Percentiles rank a stretch among this genome's conserved stretches.
Evolutionary conservation across 768 basidiomycete genomes (phyloP).

Genomic region (Filobasidium wieringae): DNA sequence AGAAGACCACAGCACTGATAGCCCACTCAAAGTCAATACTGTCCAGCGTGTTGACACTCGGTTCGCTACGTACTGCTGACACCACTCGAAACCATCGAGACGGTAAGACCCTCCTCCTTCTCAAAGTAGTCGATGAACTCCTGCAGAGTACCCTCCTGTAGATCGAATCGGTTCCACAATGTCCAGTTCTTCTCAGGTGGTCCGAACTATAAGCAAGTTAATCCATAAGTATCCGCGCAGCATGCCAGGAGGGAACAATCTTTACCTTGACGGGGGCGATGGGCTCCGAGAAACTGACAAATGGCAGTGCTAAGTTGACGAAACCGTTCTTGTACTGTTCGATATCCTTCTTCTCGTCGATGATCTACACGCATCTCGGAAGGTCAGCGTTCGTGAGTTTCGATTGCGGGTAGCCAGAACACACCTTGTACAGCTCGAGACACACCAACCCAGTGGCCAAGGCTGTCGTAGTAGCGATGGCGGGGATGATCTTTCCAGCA

Average conservation of each 20-base stretch:
- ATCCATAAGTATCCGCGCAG: background rate
- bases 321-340: constrained; percentile 98
- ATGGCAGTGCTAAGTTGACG: constrained; percentile 90
- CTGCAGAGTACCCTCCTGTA: constrained; percentile 72
- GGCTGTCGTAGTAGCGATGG: constrained; percentile 96
- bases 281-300: constrained; percentile 98
- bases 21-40: too few relatives aligned
- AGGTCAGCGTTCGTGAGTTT: constrained; percentile 13
- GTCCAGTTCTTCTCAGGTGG: constrained; percentile 68
- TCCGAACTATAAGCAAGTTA: constrained; percentile 47
- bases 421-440: constrained; percentile 89
- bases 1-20: constrained; percentile 96
- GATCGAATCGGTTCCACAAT: constrained; percentile 93
- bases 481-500: constrained; percentile 97
- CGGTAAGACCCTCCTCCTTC: constrained; percentile 67
- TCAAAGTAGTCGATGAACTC: constrained; percentile 78
- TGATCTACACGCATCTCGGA: constrained; percentile 49
- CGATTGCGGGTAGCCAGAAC: background rate
- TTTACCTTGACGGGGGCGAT: constrained; percentile 79
- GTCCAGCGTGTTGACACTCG: too few relatives aligned
- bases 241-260: constrained; percentile 30
- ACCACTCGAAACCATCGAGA: constrained; percentile 92
- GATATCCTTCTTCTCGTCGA: constrained; percentile 84
- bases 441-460: constrained; percentile 92
- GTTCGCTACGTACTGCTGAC: constrained; percentile 42